Base-by-base conservation (phyloP, 495 filamentous ascomycete genomes). In the Darksidea phi region DNA sequence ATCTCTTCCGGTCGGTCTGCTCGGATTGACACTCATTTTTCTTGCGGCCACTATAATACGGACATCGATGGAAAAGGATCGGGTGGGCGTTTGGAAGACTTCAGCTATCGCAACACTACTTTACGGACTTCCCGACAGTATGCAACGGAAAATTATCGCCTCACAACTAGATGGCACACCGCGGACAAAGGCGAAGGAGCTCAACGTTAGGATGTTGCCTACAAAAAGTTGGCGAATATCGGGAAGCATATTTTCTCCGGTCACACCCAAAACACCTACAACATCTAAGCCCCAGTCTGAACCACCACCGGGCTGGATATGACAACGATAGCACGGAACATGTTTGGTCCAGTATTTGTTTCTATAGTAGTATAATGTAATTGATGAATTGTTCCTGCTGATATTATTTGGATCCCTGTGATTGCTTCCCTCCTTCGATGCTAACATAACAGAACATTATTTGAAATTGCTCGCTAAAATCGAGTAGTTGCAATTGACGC, bases 21-120 rank as follows among this genome's bases (percentile, higher is more conserved):
- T 59, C 20, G 6, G 51, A 13, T 26, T 59, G 0, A 52, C 20
- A 8, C 5, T 25, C 1, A 28, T 52, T 12, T 59, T 59, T 24
- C 38, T 59, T 12, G 48, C 34, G 11, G 21, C 47, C 37, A 59
- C 57, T 6, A 23, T 59, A 6, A 21, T 51, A 8, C 18, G 13
- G 12, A 52, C 28, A 3, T 42, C 47, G 6, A 59, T 20, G n/a
- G 57, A 59, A 43, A 26, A 6, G 12, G 57, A 46, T 15, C 36
- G 15, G 26, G 47, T 45, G n/a, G 47, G 57, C 6, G 37, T 43
- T 8, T 52, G 36, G 47, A 59, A 52, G 28, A 59, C 26, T 11
- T 59, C 56, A 10, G 56, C 56, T 6, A 48, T 37, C 13, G 41
- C 41, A 43, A 43, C 41, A 4, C 41, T 43, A 6, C 41, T 43